Base-by-base conservation (phyloP, 345 rosid genomes). In the Camelina sativa region DNA sequence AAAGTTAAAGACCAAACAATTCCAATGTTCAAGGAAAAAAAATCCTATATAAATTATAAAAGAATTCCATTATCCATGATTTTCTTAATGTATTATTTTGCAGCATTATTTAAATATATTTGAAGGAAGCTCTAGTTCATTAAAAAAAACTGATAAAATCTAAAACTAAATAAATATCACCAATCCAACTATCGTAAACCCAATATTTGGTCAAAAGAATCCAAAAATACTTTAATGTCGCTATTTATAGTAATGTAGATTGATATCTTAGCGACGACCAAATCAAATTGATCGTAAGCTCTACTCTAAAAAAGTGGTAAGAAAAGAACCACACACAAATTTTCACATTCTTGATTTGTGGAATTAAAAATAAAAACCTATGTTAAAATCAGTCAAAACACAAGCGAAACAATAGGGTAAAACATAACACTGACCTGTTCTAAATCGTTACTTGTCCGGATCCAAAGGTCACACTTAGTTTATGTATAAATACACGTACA, bases 401-500 rank as follows among this genome's bases (percentile, higher is more conserved):
- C 2, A n/a, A 16, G 38, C 67, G 38, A 25, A 0, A 62, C 25
- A 17, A 63, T 34, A 44, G 4, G 40, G 40, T n/a, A 17, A 40
- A 40, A 16, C 30, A 22, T 20, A 61, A 50, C 11, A 44, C 50
- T 34, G 5, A 7, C 32, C 32, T 52, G 5, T 5, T 2, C 32
- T 11, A 23, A 12, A 23, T 12, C 2, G 8, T 12, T 12, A 53
- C 23, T 11, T 53, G 4, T 23, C 4, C 23, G 34, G 16, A 23
- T 54, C 8, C 4, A 6, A 11, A 25, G 35, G 59, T 40, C 43
- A 3, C 43, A 3, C 43, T 37, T 11, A 9, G 41, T 10, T 12
- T 7, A 56, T 25, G 38, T 74, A 74, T 74, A 74, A 74, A 74
- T 74, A 74, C 15, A 1, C 3, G n/a, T 40, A 22, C 17, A 46